Evolutionary conservation across 2,329 filamentous ascomycete genomes (phyloP).

Genomic region (Ophiostoma sp.): DNA sequence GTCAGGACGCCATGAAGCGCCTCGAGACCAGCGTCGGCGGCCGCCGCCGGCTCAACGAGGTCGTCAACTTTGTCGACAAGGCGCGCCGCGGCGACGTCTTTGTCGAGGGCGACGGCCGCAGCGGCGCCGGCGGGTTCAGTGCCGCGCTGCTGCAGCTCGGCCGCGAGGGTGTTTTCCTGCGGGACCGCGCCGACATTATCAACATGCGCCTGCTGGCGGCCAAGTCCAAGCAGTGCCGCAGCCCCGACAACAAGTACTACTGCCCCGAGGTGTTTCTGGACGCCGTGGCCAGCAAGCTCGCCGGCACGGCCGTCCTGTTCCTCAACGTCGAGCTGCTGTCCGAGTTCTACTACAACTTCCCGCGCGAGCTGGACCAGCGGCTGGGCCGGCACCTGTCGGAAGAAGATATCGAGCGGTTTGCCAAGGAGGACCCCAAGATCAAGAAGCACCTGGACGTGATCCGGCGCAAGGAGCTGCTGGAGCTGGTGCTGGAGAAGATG

Average conservation of each 20-base stretch:
- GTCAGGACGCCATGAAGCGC: slow-evolving; percentile 68
- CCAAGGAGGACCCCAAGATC: slow-evolving; percentile 87
- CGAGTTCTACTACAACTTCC: slow-evolving; percentile 98
- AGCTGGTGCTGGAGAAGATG: slow-evolving; percentile 93
- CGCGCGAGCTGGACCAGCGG: slow-evolving; percentile 79
- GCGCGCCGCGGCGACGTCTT: slow-evolving; percentile 79
- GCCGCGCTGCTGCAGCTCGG: slow-evolving; percentile 81
- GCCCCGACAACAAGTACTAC: slow-evolving; percentile 84
- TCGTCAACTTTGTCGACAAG: slow-evolving; percentile 85
- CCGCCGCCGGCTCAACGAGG: slow-evolving; percentile 78
- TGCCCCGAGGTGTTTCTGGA: slow-evolving; percentile 98
- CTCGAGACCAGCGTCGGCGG: slow-evolving; percentile 77
- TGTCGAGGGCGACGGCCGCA: slow-evolving; percentile 75
- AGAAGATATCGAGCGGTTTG: slow-evolving; percentile 81
- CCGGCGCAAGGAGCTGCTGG: slow-evolving; percentile 81
- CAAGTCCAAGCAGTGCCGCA: slow-evolving; percentile 83
- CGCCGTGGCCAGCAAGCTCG: slow-evolving; percentile 89
- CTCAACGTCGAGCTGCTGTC: slow-evolving; percentile 93
- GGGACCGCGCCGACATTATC: slow-evolving; percentile 83
- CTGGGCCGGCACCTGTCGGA: slow-evolving; percentile 75
- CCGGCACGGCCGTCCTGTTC: slow-evolving; percentile 91
- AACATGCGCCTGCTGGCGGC: slow-evolving; percentile 84
- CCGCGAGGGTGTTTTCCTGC: slow-evolving; percentile 87
- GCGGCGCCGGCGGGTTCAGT: slow-evolving; percentile 90
- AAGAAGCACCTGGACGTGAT: slow-evolving; percentile 87